phyloP scores from a whole-genome alignment of 139 green algal species.

The Closterium sp. region DNA sequence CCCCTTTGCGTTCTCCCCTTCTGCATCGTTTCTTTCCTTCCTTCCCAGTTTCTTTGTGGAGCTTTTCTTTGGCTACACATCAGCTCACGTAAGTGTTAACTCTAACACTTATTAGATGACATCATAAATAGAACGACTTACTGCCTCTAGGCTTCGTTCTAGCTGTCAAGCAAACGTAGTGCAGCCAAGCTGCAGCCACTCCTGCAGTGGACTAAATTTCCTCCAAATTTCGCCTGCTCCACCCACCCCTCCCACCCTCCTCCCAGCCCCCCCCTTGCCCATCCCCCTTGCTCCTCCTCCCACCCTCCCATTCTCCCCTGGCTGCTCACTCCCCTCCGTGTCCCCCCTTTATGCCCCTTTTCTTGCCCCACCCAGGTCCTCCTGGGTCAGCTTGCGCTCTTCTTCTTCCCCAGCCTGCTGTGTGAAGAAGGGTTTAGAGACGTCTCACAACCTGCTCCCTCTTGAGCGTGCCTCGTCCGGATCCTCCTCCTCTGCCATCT shows the following conservation, averaged over 20 bases:
- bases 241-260: no score
- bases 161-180: no score
- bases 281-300: no score
- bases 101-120: no score
- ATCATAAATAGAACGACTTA: conserved; percentile 8
- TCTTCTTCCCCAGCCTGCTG: not conserved
- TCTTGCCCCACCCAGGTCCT: not conserved
- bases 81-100: conserved; percentile 13
- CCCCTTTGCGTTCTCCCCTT: not conserved
- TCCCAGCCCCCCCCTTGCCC: no score
- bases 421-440: no score
- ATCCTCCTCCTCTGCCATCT: not conserved
- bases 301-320: not conserved
- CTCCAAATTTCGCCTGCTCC: conserved; percentile 35
- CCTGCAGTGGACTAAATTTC: not conserved
- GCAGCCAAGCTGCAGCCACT: no score
- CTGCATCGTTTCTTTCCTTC: not conserved
- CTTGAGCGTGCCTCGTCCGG: not conserved
- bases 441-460: conserved; percentile 5
- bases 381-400: not conserved
- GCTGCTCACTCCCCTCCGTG: not conserved
- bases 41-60: conserved; percentile 33
- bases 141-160: no score
- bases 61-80: conserved; percentile 37
- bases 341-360: not conserved